Evolutionary conservation across 805 yeast species (phyloP).

Genomic region (Blastobotrys americana): DNA sequence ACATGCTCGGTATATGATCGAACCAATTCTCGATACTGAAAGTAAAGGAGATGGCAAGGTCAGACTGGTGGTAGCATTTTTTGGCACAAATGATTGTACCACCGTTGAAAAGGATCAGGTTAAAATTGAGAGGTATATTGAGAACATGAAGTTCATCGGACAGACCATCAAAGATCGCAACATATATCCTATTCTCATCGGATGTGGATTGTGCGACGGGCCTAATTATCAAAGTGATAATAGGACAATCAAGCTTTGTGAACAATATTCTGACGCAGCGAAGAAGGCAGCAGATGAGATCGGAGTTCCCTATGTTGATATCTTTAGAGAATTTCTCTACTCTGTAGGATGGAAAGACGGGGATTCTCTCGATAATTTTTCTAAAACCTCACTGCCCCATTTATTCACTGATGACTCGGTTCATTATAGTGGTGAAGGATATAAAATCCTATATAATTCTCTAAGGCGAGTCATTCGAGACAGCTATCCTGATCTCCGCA

Average conservation of each 20-base stretch:
- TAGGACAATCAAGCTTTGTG: conserved; percentile 42
- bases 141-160: conserved; percentile 43
- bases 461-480: conserved; percentile 35
- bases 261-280: conserved; percentile 46
- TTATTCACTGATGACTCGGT: conserved; percentile 46
- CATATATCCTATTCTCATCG: conserved; percentile 50
- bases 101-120: conserved; percentile 40
- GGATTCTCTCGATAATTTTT: conserved; percentile 15
- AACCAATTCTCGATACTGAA: conserved; percentile 46
- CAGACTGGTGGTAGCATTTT: conserved; percentile 39
- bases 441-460: conserved; percentile 42
- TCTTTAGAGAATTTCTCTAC: conserved; percentile 40
- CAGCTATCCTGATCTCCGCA: conserved; percentile 40
- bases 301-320: conserved; percentile 52
- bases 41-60: conserved; percentile 34
- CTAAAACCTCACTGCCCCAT: conserved; percentile 9
- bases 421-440: conserved; percentile 52
- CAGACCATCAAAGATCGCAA: conserved; percentile 34
- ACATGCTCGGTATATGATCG: conserved; percentile 46
- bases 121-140: conserved; percentile 40
- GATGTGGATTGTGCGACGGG: conserved; percentile 49
- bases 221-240: conserved; percentile 22
- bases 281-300: conserved; percentile 38
- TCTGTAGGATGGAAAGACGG: conserved; percentile 37
- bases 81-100: conserved; percentile 76